Evolutionary conservation across 345 rosid genomes (phyloP).

Genomic region (Abelmoschus esculentus): DNA sequence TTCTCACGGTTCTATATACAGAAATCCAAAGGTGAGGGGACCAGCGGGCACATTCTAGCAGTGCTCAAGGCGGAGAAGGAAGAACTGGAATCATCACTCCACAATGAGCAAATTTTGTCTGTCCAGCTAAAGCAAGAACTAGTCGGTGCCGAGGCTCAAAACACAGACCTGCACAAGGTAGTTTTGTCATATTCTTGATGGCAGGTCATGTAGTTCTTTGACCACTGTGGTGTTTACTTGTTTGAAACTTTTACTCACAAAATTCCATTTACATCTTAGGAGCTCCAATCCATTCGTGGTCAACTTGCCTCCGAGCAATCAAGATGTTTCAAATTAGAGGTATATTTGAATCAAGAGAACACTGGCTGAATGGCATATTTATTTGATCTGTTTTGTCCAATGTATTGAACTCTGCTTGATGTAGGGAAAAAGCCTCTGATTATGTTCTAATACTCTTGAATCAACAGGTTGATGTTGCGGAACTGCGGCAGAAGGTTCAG

Average conservation of each 20-base stretch:
- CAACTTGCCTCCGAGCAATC: slow-evolving; percentile 98
- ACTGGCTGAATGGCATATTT: background rate
- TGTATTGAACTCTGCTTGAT: no score
- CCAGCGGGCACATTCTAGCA: slow-evolving; percentile 33
- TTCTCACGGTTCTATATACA: background rate
- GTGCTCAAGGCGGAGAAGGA: slow-evolving; percentile 71
- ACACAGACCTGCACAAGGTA: slow-evolving; percentile 75
- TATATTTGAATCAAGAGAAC: slow-evolving; percentile 15
- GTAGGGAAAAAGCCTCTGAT: background rate
- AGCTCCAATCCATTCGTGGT: slow-evolving; percentile 89
- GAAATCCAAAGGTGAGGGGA: slow-evolving; percentile 49
- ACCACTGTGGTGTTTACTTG: background rate
- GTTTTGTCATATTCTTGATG: background rate
- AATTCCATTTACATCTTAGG: slow-evolving; percentile 32
- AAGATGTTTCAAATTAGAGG: slow-evolving; percentile 97
- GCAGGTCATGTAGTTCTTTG: background rate
- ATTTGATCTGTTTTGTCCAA: background rate
- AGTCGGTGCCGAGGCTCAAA: slow-evolving; percentile 61
- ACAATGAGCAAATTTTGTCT: slow-evolving; percentile 61
- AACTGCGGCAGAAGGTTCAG: slow-evolving; percentile 86
- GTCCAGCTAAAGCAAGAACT: slow-evolving; percentile 71
- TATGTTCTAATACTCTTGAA: slow-evolving; percentile 13
- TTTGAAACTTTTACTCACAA: background rate
- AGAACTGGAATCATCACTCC: slow-evolving; percentile 61
- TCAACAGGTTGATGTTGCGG: slow-evolving; percentile 92